phyloP scores from a whole-genome alignment of 176 grass and related monocot genomes.

The Hsuehochloa calcarea region DNA sequence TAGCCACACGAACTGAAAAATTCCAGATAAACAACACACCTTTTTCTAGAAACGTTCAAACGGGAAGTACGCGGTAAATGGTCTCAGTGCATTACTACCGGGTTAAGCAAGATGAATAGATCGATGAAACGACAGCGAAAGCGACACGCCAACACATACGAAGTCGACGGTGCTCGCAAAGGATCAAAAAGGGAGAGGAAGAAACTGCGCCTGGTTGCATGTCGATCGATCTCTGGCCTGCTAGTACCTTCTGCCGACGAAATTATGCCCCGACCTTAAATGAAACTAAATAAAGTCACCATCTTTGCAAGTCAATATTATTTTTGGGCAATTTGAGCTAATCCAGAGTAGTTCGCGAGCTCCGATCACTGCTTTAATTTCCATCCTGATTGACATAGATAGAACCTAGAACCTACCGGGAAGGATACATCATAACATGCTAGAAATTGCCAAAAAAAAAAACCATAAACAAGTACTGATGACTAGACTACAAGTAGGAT shows the following conservation, averaged over 20 bases:
- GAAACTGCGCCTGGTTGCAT: too few relatives aligned
- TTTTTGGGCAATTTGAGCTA: neutral
- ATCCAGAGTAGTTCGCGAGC: neutral
- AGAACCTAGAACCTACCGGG: neutral
- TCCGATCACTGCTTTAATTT: neutral
- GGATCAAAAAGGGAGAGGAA: neutral
- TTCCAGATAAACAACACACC: neutral
- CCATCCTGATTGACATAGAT: neutral
- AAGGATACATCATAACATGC: neutral
- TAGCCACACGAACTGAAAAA: neutral
- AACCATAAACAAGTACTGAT: neutral
- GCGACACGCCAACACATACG: neutral
- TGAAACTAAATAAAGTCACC: neutral
- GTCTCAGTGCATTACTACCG: neutral
- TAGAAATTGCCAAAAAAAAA: neutral
- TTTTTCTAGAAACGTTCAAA: neutral
- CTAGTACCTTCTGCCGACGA: neutral
- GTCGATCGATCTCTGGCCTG: neutral
- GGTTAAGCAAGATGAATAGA: neutral
- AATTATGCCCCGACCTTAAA: neutral
- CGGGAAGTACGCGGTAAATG: neutral
- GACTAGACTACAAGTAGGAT: conserved; percentile 2
- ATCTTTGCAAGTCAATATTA: neutral
- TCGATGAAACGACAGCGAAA: neutral
- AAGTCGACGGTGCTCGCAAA: neutral